Evolutionary conservation across 1,139 yeast species (phyloP), one percentile per base, ranked within the genome.

Genomic region (Insectozyma bohioensis): DNA sequence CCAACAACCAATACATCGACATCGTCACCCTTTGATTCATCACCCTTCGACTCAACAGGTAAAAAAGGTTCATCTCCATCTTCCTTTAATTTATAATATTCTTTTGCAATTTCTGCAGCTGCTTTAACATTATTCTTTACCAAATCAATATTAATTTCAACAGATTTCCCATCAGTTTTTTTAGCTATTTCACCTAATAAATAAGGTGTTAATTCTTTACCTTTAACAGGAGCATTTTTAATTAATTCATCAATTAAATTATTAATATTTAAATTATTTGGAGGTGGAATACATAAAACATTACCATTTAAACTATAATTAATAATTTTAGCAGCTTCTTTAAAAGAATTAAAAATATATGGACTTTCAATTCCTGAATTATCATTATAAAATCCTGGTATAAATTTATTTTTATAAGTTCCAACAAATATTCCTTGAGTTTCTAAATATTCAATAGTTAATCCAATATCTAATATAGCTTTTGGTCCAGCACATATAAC

Each of bases 401-500:
- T 64, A 28, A 67, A 59, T 15, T 55, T 54, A 33, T 66, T 73
- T 46, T 82, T 79, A 27, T 53, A 64, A 16, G 75, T 67, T 7
- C 70, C 63, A 13, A 76, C 80, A 38, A 73, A 75, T 1, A 76
- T 81, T 10, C 96, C 97, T 55, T 86, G 90, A 0, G 97, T 87
- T 55, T 87, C 96, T 37, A 87, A 64, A 50, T 80, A 85, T 53
- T 87, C 97, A 75, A 86, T 71, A 0, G 97, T 87, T 42, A 83
- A 67, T 9, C 75, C 79, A 39, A 88, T 81, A 51, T 87, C 96
- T 41, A 87, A 63, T 34, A 87, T 86, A 21, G 90, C 79, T 55
- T 87, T 87, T 3, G 96, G 95, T 0, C 97, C 97, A 8, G 95
- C 80, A 52, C 96, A 87, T 3, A 87, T 90, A 11, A 87, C 96